These are phyloP conservation scores for Ceratobasidium sp. DNA, from an alignment of 1,284 basidiomycete genomes.

Conservation along the genomic window DNA sequence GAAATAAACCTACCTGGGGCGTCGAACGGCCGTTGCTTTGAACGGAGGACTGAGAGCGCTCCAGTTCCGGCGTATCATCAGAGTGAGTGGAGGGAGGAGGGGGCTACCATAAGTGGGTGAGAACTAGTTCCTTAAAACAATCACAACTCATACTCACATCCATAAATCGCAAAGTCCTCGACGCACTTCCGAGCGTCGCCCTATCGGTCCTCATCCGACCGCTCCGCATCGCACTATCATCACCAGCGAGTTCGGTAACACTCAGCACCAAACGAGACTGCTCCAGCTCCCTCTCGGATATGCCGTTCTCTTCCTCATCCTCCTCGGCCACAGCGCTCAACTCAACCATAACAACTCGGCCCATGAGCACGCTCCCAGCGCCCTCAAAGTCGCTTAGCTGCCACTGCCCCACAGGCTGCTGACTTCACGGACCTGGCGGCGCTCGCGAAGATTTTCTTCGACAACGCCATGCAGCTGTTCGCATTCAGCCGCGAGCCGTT, in stretches of 20 bases:
- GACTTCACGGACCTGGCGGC: conserved; percentile 61
- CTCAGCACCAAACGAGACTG: conserved; percentile 70
- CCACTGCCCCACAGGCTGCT: conserved; percentile 32
- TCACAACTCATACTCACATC: conserved; percentile 8
- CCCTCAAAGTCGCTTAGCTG: conserved; percentile 40
- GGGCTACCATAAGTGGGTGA: background rate
- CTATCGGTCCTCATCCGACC: conserved; percentile 26
- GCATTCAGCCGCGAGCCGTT: conserved; percentile 83
- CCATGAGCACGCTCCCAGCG: conserved; percentile 30
- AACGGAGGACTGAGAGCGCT: conserved; percentile 13
- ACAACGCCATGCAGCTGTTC: conserved; percentile 85
- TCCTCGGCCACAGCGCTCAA: conserved; percentile 47
- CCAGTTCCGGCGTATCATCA: conserved; percentile 31
- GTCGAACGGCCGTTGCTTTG: background rate
- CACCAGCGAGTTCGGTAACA: conserved; percentile 37
- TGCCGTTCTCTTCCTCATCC: conserved; percentile 63
- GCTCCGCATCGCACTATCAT: conserved; percentile 15
- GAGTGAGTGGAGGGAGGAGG: conserved; percentile 16
- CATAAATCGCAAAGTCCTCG: conserved; percentile 29
- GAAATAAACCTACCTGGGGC: background rate
- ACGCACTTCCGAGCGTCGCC: conserved; percentile 21
- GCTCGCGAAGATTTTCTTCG: conserved; percentile 83
- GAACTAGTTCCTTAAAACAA: background rate
- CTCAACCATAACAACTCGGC: conserved; percentile 18
- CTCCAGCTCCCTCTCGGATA: conserved; percentile 70